Base-by-base conservation (phyloP, 352 stramenopile species). In the Peronospora belbahrii region DNA sequence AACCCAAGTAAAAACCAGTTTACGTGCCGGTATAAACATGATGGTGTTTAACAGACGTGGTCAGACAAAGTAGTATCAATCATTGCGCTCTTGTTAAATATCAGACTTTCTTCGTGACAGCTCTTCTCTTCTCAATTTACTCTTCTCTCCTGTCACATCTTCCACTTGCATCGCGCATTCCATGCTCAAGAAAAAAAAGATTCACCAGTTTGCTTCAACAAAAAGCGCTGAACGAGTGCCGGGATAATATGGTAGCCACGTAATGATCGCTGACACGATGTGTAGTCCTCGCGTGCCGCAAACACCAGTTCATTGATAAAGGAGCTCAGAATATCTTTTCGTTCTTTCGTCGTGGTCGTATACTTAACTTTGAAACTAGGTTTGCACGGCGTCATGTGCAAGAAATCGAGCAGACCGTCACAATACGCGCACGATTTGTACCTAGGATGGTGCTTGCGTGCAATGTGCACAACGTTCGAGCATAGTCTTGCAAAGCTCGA, bases 401-500 rank as follows among this genome's bases (percentile, higher is more conserved):
- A 61, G 48, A 77, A 79, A 24, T 69, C 50, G 23, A 68, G 42
- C 35, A 85, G 55, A 25, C 38, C 43, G 3, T 52, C 39, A 59
- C 73, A 85, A 51, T 83, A 85, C 14, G 34, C 25, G 48, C 73
- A 85, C 25, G 61, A 30, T 27, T 44, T 50, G 52, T 66, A 64
- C 40, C 62, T 65, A n/a, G 55, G 58, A 30, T 85, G 67, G 34
- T 63, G 72, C 37, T 74, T 74, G 33, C 73, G 67, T 15, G 74
- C 56, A 19, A 69, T 60, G 34, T 71, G 49, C 34, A 57, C 58
- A 24, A 86, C 56, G 13, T 71, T 72, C 13, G 54, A 65, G 10
- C 71, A 69, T 13, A 86, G 48, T 9, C 66, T 52, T 15, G 60
- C 59, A 42, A 86, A 86, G 37, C 56, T 83, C 38, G 74, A 86